phyloP scores from a whole-genome alignment of 129 eudicot species.

The Logfia minima region DNA sequence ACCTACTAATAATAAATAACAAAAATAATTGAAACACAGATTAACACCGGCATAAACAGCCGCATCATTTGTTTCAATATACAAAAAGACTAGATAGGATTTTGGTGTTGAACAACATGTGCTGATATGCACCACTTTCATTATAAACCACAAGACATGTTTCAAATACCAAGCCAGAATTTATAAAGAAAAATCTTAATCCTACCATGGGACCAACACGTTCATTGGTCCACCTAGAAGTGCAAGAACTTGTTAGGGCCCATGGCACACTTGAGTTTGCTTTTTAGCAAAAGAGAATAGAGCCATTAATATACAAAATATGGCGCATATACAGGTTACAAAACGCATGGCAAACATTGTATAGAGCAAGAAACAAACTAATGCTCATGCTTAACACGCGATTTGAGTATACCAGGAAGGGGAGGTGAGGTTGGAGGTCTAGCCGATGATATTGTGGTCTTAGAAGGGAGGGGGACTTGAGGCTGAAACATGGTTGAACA shows the following conservation, averaged over 20 bases:
- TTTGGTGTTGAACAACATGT: too few species aligned
- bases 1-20: too few species aligned
- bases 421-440: too few species aligned
- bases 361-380: slow-evolving; percentile 19
- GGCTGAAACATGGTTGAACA: too few species aligned
- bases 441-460: too few species aligned
- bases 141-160: not conserved
- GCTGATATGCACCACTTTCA: too few species aligned
- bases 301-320: slow-evolving; percentile 14
- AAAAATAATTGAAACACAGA: not conserved
- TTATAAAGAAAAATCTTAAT: not conserved
- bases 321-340: slow-evolving; percentile 6
- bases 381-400: slow-evolving; percentile 59
- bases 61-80: not conserved
- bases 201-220: not conserved
- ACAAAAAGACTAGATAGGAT: too few species aligned
- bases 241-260: too few species aligned
- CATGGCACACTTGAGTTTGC: not conserved
- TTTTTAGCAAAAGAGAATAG: slow-evolving; percentile 9
- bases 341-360: not conserved
- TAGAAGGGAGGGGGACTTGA: too few species aligned
- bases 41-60: not conserved
- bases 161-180: not conserved
- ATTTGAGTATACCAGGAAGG: slow-evolving; percentile 49
- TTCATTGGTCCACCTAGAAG: not conserved